Conservation (phyloP, 2,329 filamentous ascomycete species). For the Hortaea sp. region DNA sequence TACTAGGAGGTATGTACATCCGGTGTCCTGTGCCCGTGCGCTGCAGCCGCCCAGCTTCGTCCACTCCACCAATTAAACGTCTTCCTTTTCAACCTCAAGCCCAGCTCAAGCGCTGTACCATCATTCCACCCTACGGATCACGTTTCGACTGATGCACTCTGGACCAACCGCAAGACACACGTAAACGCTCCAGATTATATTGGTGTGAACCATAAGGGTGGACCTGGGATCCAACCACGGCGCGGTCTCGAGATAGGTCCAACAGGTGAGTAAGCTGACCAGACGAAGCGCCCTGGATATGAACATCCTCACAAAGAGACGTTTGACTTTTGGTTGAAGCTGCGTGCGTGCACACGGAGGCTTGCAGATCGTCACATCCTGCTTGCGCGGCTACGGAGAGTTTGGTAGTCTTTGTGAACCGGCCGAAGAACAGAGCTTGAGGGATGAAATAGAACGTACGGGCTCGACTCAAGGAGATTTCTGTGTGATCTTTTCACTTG, state of each 20-base stretch:
- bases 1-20: too few relatives aligned
- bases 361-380: neutral
- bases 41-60: neutral
- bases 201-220: too few relatives aligned
- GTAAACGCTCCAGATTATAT: too few relatives aligned
- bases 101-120: neutral
- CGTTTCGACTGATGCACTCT: too few relatives aligned
- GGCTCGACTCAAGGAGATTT: neutral
- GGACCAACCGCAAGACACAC: too few relatives aligned
- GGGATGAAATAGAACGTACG: too few relatives aligned
- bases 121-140: neutral
- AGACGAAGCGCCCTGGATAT: too few relatives aligned
- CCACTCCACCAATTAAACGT: neutral
- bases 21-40: neutral
- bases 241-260: neutral
- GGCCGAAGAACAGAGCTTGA: neutral
- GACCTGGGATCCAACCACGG: neutral
- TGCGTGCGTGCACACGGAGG: neutral
- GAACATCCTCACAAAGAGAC: too few relatives aligned
- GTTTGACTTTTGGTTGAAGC: too few relatives aligned
- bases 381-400: neutral
- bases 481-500: neutral
- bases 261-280: neutral
- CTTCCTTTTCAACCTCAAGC: neutral
- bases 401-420: neutral